phyloP scores from a whole-genome alignment of 2,329 filamentous ascomycete species.

The Domatiomyces globalis region DNA sequence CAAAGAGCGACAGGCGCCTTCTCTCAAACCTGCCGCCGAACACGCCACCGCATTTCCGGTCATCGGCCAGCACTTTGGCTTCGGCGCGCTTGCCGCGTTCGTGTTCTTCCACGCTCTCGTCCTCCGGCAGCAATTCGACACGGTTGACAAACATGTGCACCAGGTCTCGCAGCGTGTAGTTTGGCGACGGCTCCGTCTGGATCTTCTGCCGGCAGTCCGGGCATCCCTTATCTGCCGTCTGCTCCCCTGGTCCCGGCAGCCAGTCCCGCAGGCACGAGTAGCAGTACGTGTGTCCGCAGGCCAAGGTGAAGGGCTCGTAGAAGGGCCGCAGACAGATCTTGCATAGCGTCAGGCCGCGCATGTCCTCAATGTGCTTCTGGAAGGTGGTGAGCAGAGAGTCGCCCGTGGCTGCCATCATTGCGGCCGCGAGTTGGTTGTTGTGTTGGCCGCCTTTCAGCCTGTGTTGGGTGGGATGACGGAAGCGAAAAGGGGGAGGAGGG shows the following conservation, averaged over 20 bases:
- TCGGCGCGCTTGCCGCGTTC: conserved; percentile 44
- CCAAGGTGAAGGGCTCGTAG: conserved; percentile 55
- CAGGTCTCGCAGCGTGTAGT: conserved; percentile 52
- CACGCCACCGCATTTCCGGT: conserved; percentile 46
- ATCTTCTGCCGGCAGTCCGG: conserved; percentile 52
- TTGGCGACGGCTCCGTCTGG: conserved; percentile 45
- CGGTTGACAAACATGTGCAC: conserved; percentile 48
- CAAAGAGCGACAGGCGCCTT: conserved; percentile 6
- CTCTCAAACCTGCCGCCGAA: conserved; percentile 48
- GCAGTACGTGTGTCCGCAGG: conserved; percentile 58
- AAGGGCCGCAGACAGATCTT: conserved; percentile 54
- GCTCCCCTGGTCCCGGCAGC: conserved; percentile 19
- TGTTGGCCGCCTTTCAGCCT: neutral
- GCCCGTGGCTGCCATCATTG: conserved; percentile 7
- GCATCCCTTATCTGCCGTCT: conserved; percentile 44
- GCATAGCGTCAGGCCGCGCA: conserved; percentile 49
- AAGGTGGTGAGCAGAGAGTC: conserved; percentile 26
- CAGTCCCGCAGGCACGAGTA: conserved; percentile 38
- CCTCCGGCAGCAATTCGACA: conserved; percentile 46
- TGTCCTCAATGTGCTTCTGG: conserved; percentile 44
- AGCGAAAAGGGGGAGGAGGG: too few species aligned
- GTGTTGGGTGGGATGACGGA: too few species aligned
- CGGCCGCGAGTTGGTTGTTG: neutral
- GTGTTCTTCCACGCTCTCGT: conserved; percentile 51
- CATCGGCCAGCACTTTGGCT: conserved; percentile 43